Evolutionary conservation across 805 yeast genomes (phyloP), one percentile per base, ranked within the genome.

Genomic region (Suhomyces canberraensis): DNA sequence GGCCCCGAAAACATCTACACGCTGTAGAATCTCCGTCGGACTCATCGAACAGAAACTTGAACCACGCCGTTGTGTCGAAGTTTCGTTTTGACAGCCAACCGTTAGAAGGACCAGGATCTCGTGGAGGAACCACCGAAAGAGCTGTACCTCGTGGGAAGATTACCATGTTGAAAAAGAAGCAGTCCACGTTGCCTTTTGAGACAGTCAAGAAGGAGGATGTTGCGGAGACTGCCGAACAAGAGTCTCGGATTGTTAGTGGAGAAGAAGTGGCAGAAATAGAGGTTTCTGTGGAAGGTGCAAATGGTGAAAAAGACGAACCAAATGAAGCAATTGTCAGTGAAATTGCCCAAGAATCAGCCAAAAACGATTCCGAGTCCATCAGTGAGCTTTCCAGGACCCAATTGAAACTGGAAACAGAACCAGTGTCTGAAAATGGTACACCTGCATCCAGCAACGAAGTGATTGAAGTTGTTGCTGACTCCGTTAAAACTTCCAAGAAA

Each of bases 71-170:
- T 17, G 37, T 58, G 18, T 54, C 65, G 27, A 56, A 54, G 42
- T 64, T 64, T 35, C 41, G 69, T 20, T 48, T 64, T n/a, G 67
- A 64, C 45, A 41, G 48, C 13, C 43, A 46, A 16, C 69, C 69
- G 0, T 40, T 66, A 1, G 62, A 54, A 33, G 70, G 70, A 0
- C 69, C 69, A 1, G 70, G 69, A 3, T 61, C 69, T 8, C 51
- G 70, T 15, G 71, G 71, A 4, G 70, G 71, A 2, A 55, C 48
- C 31, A 30, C 37, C 8, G 46, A 45, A 4, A 37, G 49, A 3
- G 37, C 51, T 22, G 36, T 31, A 34, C 59, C 55, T 22, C 43
- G 51, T 27, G 68, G 64, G 4, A 50, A 51, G 37, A 42, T 62
- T 15, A 38, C 46, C 8, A 21, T 51, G 14, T 37, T 48, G 26